Conservation (phyloP, 2,329 filamentous ascomycete genomes). For the Anthostomella pinea region DNA sequence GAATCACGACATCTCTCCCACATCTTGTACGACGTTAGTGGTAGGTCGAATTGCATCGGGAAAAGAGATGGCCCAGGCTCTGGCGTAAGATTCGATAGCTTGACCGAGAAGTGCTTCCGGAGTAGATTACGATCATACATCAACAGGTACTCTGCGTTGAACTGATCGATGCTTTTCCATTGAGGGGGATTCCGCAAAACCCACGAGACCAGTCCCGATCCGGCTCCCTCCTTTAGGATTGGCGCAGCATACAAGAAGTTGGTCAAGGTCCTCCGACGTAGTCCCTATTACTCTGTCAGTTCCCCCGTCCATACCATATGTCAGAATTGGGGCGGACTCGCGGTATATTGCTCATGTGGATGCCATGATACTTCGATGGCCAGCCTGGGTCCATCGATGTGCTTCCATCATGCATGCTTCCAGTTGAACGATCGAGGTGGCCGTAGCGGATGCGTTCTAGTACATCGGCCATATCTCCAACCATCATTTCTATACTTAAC, state of each 20-base stretch:
- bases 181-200: conserved; percentile 26
- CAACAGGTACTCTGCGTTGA: conserved; percentile 30
- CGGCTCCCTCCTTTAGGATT: conserved; percentile 22
- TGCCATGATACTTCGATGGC: conserved; percentile 26
- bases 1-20: conserved; percentile 9
- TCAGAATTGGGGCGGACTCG: conserved; percentile 12
- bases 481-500: conserved; percentile 25
- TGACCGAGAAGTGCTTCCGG: conserved; percentile 24
- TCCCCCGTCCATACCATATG: neutral
- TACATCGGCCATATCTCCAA: conserved; percentile 30
- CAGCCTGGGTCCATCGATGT: conserved; percentile 13
- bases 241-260: conserved; percentile 22
- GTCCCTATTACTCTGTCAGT: conserved; percentile 20
- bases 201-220: conserved; percentile 22
- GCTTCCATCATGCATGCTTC: conserved; percentile 10
- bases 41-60: neutral
- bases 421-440: conserved; percentile 17
- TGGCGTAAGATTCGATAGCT: neutral
- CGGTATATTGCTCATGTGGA: conserved; percentile 33
- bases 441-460: conserved; percentile 29
- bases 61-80: neutral
- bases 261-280: conserved; percentile 29
- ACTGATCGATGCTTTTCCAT: conserved; percentile 23
- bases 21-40: conserved; percentile 4
- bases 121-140: conserved; percentile 26